Conservation (phyloP, 2,329 filamentous ascomycete genomes). For the Fusarium stilboides region DNA sequence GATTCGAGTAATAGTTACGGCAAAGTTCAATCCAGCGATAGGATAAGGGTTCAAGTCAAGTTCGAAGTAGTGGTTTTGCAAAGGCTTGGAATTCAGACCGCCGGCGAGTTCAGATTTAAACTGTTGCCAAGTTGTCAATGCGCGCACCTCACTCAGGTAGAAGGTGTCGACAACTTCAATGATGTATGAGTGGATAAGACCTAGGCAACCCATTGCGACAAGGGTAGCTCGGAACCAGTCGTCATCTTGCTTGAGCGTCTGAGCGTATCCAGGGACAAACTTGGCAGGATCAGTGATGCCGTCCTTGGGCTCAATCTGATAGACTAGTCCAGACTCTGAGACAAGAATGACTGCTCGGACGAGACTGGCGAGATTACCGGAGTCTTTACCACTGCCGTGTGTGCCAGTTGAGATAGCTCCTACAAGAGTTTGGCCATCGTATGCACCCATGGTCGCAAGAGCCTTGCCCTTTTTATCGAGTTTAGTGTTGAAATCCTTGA, state of each 20-base stretch:
- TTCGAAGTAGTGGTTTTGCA: background rate
- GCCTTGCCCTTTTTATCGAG: constrained; percentile 1
- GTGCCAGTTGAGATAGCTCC: constrained; percentile 2
- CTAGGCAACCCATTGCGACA: background rate
- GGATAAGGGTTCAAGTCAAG: background rate
- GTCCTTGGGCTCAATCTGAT: background rate
- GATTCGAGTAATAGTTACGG: background rate
- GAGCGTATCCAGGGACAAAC: background rate
- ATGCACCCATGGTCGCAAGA: background rate
- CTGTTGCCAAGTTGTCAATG: background rate
- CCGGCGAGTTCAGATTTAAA: background rate
- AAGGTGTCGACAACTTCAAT: background rate
- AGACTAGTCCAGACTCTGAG: background rate
- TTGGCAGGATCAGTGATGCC: background rate
- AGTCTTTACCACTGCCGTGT: background rate
- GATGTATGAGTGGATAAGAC: constrained; percentile 2
- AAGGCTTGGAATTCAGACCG: rapidly evolving
- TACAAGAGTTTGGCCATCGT: constrained; percentile 1
- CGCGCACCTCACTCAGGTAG: background rate
- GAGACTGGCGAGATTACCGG: background rate
- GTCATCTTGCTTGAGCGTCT: constrained; percentile 4
- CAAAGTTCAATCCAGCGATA: rapidly evolving
- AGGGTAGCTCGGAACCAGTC: background rate
- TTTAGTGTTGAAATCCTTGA: background rate
- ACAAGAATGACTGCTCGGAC: background rate